Base-by-base conservation (phyloP, 2,329 filamentous ascomycete species). In the Xylariaceae sp. region DNA sequence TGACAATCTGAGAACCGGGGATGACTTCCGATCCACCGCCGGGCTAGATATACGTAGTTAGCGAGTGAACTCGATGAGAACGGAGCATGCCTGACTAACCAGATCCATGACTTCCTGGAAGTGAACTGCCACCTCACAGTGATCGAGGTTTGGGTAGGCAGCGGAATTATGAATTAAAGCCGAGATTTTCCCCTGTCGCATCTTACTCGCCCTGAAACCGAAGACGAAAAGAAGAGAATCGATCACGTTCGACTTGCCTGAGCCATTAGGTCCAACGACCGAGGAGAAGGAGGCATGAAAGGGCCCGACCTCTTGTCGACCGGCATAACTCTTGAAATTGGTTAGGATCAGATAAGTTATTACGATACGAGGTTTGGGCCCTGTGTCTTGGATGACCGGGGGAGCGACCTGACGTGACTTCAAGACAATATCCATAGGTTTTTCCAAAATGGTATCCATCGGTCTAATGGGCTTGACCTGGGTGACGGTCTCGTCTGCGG, bases 241-340 rank as follows among this genome's bases (percentile, higher is more conserved):
- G 70, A 99, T 99, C 60, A 99, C 96, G 67, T 99, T 99, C 20
- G 95, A 98, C 73, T 99, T 99, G 56, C 95, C 95, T 9, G 95
- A 99, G 59, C 95, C 95, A 72, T 99, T 99, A 48, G 96, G 95
- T 0, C 95, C 96, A 9, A 99, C 95, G 2, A 99, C 95, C 0
- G 95, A 97, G 1, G 95, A 97, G 76, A 99, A 99, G 0, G 95
- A 99, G 1, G 91, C 84, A 72, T 99, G 95, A 73, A 99, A 99
- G 0, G 95, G 95, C 0, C 95, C 95, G 56, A 99, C 95, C 75
- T 96, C 89, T 73, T 99, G 95, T 59, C 90, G 82, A 3, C 95
- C 95, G 16, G 95, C 95, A 72, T 99, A 99, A 77, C 93, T 98
- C 79, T 99, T 99, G 85, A 99, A 99, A 75, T 99, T 99, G 63